phyloP scores from a whole-genome alignment of 129 eudicot genomes.

The Artemisia tridentata region DNA sequence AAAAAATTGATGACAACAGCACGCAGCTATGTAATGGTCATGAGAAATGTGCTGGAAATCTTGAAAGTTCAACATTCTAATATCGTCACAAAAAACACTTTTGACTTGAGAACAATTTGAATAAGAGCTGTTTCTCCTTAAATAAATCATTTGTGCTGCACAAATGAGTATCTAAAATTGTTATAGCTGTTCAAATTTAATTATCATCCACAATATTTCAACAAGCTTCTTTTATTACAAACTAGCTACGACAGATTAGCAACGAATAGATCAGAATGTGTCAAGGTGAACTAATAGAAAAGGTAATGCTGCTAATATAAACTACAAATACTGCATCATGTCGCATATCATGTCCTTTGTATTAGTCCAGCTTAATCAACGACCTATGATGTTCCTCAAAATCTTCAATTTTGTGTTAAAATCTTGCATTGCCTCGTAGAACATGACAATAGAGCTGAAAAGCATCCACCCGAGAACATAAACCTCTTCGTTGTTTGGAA shows the following conservation, averaged over 20 bases:
- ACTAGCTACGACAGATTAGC: background rate
- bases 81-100: too few species aligned
- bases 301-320: background rate
- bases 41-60: background rate
- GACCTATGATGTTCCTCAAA: background rate
- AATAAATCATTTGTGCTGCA: too few species aligned
- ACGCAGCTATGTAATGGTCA: constrained; percentile 8
- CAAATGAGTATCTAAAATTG: too few species aligned
- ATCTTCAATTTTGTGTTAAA: background rate
- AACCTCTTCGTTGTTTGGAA: background rate
- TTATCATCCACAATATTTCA: background rate
- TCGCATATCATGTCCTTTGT: background rate
- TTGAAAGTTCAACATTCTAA: too few species aligned
- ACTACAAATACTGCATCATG: background rate
- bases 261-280: background rate
- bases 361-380: background rate
- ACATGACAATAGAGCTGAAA: background rate
- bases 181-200: too few species aligned
- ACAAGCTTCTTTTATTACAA: background rate
- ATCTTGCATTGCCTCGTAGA: background rate
- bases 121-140: too few species aligned
- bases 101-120: too few species aligned
- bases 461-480: background rate
- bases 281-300: background rate
- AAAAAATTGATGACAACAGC: constrained; percentile 1